A percentile compares a stretch with the other conserved stretches of the same genome.
These are phyloP conservation scores for Ceratocystis cubensis DNA, from an alignment of 2,329 filamentous ascomycete species.

Conservation along the genomic window DNA sequence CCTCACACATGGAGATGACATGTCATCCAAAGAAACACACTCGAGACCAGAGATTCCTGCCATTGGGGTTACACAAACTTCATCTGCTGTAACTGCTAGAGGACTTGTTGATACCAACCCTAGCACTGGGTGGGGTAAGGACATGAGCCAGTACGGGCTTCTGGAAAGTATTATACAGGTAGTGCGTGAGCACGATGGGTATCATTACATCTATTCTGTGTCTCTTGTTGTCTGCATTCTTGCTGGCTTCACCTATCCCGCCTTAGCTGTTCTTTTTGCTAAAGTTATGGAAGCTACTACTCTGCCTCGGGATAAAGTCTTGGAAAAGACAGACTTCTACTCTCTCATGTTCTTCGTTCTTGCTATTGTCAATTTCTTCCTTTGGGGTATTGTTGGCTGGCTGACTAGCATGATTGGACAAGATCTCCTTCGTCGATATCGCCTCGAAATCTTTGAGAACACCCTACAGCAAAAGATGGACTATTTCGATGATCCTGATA, in stretches of 20 bases:
- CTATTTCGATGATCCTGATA: conserved; percentile 32
- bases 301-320: conserved; percentile 24
- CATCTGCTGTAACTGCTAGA: not conserved
- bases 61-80: not conserved
- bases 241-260: conserved; percentile 31
- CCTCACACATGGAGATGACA: conserved; percentile 25
- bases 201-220: not conserved
- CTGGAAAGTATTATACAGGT: conserved; percentile 10
- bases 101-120: not conserved
- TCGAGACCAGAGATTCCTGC: not conserved
- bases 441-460: conserved; percentile 36
- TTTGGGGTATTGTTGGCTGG: conserved; percentile 33
- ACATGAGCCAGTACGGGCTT: not conserved
- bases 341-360: conserved; percentile 45
- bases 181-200: conserved; percentile 6
- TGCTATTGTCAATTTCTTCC: conserved; percentile 35
- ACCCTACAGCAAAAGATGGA: conserved; percentile 43
- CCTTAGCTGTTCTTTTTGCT: conserved; percentile 34
- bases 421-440: conserved; percentile 29
- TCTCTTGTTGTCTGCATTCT: conserved; percentile 11
- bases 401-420: conserved; percentile 30
- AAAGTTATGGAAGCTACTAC: conserved; percentile 32
- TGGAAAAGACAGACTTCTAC: conserved; percentile 37
- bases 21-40: not conserved
- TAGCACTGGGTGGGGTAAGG: not conserved